These are phyloP conservation scores for Neonectria sp. DNA, from an alignment of 2,329 filamentous ascomycete species.

Conservation along the genomic window DNA sequence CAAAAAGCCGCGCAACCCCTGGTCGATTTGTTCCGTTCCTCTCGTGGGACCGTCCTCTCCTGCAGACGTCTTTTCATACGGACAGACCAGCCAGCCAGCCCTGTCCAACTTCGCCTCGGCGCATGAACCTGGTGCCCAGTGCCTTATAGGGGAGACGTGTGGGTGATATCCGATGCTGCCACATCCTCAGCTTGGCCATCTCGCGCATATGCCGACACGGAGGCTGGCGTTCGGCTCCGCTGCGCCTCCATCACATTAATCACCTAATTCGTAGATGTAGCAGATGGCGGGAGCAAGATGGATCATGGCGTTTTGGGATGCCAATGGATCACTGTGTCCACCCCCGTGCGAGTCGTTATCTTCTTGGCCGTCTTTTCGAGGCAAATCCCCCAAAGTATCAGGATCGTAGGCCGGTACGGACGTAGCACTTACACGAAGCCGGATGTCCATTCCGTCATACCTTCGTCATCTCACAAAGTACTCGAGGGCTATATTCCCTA, in stretches of 20 bases:
- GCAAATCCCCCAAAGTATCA: slow-evolving; percentile 32
- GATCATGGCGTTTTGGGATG: slow-evolving; percentile 12
- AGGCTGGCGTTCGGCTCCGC: slow-evolving; percentile 13
- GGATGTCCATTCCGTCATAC: slow-evolving; percentile 37
- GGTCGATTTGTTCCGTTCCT: slow-evolving; percentile 19
- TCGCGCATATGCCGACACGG: slow-evolving; percentile 12
- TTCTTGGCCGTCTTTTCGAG: neutral
- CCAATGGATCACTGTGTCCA: neutral
- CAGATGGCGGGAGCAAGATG: slow-evolving; percentile 13
- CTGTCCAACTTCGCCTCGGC: slow-evolving; percentile 36
- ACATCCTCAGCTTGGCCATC: slow-evolving; percentile 18
- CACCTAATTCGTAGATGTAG: neutral
- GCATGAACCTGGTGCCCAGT: slow-evolving; percentile 16
- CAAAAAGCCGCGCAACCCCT: slow-evolving; percentile 37
- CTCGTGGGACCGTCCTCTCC: slow-evolving; percentile 19
- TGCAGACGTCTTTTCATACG: slow-evolving; percentile 18
- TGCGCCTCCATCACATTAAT: neutral
- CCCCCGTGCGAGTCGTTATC: slow-evolving; percentile 4
- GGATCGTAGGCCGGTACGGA: slow-evolving; percentile 16
- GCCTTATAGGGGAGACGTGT: neutral
- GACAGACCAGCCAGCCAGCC: slow-evolving; percentile 30
- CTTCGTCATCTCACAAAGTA: slow-evolving; percentile 39
- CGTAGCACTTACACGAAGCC: slow-evolving; percentile 34
- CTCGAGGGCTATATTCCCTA: neutral
- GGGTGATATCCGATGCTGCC: slow-evolving; percentile 13